Base-by-base conservation (phyloP, 1,139 yeast genomes). In the Yamadazyma dendronema region DNA sequence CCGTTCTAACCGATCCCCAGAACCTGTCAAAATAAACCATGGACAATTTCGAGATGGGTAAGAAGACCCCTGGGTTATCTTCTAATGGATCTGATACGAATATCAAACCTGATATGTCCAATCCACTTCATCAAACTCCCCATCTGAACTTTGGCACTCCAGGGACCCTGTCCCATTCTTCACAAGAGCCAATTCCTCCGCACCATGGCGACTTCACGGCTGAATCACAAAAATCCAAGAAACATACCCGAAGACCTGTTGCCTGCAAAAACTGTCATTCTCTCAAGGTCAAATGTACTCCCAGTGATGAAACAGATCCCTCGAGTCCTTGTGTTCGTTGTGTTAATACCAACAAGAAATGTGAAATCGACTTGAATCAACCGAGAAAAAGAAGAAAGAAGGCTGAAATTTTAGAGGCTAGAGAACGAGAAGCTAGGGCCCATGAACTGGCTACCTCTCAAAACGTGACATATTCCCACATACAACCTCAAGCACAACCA, bases 201-300 rank as follows among this genome's bases (percentile, higher is more conserved):
- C 22, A 19, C 9, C 22, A 19, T 26, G 29, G 14, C 14, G n/a
- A n/a, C n/a, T n/a, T 17, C 17, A 26, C 29, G 17, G 31, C 17
- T 17, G 23, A 17, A 10, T 17, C 25, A 2, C 35, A 31, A 15
- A 16, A 21, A 12, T 16, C 23, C 15, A 41, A 36, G 31, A 46
- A 41, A 31, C 38, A 36, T 11, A 38, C 46, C 3, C 49, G 71
- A 42, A 49, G 72, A 38, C 49, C 68, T 6, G 70, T 63, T 28
- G 96, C 96, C 1, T 88, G 96, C 57, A 82, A 81, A 39, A 74
- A 82, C 38, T 88, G 96, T 56, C 95, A 88, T 52, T 58, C 84
- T 1, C 67, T 87, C 35, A 88, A 88, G 52, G 95, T 87, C 25
- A 81, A 83, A 47, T 88, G 96, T 57, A 79, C 84, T 10, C 94